phyloP scores from a whole-genome alignment of 78 protist genomes.

The Protostelium mycophagum region DNA sequence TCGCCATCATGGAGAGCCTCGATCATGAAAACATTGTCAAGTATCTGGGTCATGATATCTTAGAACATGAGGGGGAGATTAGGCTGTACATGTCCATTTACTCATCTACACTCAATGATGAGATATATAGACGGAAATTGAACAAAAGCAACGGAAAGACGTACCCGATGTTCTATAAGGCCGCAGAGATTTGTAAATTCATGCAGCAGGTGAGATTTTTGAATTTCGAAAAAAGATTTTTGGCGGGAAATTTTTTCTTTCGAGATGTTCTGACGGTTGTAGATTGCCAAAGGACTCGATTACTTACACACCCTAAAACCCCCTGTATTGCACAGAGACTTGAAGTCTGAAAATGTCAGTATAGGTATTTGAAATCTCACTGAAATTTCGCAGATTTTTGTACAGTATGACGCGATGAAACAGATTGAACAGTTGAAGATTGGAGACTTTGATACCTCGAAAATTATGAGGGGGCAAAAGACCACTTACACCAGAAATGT shows the following conservation, averaged over 20 bases:
- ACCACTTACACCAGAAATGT: background rate
- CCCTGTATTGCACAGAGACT: constrained; percentile 53
- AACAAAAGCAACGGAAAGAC: background rate
- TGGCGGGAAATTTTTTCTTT: too few relatives aligned
- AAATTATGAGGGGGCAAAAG: background rate
- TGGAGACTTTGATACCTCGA: background rate
- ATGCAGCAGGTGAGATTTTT: background rate
- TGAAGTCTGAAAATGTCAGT: constrained; percentile 10
- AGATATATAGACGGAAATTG: constrained; percentile 14
- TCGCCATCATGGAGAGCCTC: constrained; percentile 35
- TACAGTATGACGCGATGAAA: background rate
- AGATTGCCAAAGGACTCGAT: constrained; percentile 49
- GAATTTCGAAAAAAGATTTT: too few relatives aligned
- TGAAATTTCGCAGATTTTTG: background rate
- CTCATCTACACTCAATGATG: constrained; percentile 38
- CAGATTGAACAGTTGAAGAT: background rate
- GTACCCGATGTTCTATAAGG: background rate
- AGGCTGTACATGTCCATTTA: constrained; percentile 50
- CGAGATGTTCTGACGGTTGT: constrained; percentile 3
- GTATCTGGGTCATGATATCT: constrained; percentile 52
- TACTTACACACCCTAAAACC: constrained; percentile 39
- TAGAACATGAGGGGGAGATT: constrained; percentile 12
- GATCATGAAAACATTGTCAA: constrained; percentile 40
- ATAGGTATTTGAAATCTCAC: background rate
- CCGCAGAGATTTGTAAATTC: background rate